Evolutionary conservation across 306 rosid genomes (phyloP).

Genomic region (Prunus mume): DNA sequence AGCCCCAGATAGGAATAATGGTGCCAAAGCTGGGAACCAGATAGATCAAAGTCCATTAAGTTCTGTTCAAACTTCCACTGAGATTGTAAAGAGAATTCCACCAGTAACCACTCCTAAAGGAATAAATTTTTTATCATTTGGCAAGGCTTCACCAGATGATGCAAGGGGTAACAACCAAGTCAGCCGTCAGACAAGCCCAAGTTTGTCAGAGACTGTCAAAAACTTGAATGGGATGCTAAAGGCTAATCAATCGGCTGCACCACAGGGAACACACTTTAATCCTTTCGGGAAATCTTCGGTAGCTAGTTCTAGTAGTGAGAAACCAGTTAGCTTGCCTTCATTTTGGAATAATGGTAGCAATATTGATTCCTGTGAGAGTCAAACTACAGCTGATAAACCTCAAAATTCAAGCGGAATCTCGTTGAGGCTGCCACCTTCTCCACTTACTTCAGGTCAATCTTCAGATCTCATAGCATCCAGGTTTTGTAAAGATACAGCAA

Average conservation of each 20-base stretch:
- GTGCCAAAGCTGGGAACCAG: constrained; percentile 22
- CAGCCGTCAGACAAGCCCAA: constrained; percentile 22
- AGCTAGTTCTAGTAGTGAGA: constrained; percentile 23
- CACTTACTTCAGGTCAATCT: constrained; percentile 37
- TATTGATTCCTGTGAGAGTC: constrained; percentile 28
- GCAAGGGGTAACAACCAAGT: constrained; percentile 30
- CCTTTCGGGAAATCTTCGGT: constrained; percentile 32
- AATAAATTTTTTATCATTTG: constrained; percentile 66
- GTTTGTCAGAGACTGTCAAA: constrained; percentile 23
- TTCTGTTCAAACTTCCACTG: constrained; percentile 25
- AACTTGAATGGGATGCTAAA: constrained; percentile 26
- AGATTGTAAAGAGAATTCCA: constrained; percentile 28
- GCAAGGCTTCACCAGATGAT: constrained; percentile 34
- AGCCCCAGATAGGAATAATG: constrained; percentile 31
- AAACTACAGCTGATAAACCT: constrained; percentile 21
- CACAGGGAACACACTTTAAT: constrained; percentile 29
- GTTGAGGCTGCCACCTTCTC: constrained; percentile 26
- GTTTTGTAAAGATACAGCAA: constrained; percentile 38
- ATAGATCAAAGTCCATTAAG: constrained; percentile 23
- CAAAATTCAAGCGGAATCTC: constrained; percentile 34
- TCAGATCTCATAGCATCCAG: constrained; percentile 40
- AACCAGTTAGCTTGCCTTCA: constrained; percentile 14
- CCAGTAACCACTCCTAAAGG: constrained; percentile 54
- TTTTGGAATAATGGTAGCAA: constrained; percentile 15
- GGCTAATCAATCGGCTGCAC: constrained; percentile 26